Base-by-base conservation (phyloP, 192 early-diverging fungal genomes). In the Entomortierella lignicola region DNA sequence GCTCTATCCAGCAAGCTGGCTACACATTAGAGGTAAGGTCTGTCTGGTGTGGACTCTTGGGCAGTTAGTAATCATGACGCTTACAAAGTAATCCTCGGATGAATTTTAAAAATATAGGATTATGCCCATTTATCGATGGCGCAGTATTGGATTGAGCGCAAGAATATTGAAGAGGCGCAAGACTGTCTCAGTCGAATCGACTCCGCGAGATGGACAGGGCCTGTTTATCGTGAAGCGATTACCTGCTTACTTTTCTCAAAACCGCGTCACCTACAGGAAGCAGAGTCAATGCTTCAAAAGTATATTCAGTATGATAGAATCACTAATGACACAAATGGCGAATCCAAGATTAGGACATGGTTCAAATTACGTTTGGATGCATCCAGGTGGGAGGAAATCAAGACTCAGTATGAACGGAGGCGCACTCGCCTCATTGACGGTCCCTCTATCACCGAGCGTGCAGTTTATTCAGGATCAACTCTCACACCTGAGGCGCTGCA, bases 301-400 rank as follows among this genome's bases (percentile, higher is more conserved):
- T 79, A 69, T 27, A 47, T 79, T 21, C 47, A 41, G 15, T 63
- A 30, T 8, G 18, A 60, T 17, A 39, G 59, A 0, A 18, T n/a
- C 41, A 31, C 8, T 52, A 20, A n/a, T 13, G 39, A 44, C 0
- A 27, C 27, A 1, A 43, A 50, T 30, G 60, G 27, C 11, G 54
- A 34, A 13, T 50, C 59, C 20, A 64, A 50, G 25, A 37, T 32
- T n/a, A 69, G 52, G 54, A 64, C 60, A 18, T 79, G 75, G 75
- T 79, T 51, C 57, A 59, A 55, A 21, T 51, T 70, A 4, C 67
- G 70, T 27, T 20, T 61, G 56, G 75, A 79, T 21, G 68, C 67
- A 17, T 70, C 63, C 55, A 79, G 66, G 18, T 79, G 75, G 75
- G 67, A 79, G 17, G 75, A 79, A 2, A 32, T 69, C n/a, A 79